A percentile compares a stretch with the other conserved stretches of the same genome.
phyloP scores from a whole-genome alignment of 352 stramenopile genomes.

The Globisporangium perplexum region DNA sequence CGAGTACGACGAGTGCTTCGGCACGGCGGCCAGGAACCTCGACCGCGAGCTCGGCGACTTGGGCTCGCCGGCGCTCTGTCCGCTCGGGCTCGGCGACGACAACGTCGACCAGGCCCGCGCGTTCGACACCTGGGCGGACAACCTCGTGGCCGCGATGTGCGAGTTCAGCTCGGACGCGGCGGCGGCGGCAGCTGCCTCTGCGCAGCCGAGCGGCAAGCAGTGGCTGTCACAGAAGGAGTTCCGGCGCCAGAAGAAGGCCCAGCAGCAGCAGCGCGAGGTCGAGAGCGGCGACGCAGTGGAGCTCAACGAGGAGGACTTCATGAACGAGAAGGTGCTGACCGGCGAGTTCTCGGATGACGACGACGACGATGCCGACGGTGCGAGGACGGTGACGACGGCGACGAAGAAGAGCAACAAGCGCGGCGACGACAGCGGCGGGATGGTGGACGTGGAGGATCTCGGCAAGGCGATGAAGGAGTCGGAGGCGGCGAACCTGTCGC shows the following conservation, averaged over 20 bases:
- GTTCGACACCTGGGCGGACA: constrained; percentile 81
- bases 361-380: constrained; percentile 30
- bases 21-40: constrained; percentile 71
- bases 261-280: constrained; percentile 47
- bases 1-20: constrained; percentile 87
- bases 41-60: constrained; percentile 52
- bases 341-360: constrained; percentile 69
- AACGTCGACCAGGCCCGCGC: constrained; percentile 79
- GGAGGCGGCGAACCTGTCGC: constrained; percentile 52
- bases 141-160: constrained; percentile 70
- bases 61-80: constrained; percentile 55
- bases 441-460: constrained; percentile 86
- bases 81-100: constrained; percentile 71
- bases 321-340: constrained; percentile 80
- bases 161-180: constrained; percentile 54
- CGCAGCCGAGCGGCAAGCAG: constrained; percentile 19
- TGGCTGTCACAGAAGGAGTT: constrained; percentile 85
- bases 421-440: constrained; percentile 31
- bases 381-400: constrained; percentile 9
- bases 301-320: constrained; percentile 77
- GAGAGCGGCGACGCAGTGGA: constrained; percentile 53
- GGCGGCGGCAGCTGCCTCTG: constrained; percentile 12
- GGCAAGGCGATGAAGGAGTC: constrained; percentile 85
- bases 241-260: constrained; percentile 73
- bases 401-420: constrained; percentile 6